Evolutionary conservation across 768 basidiomycete species (phyloP).

Genomic region (Agrocybe praecox): DNA sequence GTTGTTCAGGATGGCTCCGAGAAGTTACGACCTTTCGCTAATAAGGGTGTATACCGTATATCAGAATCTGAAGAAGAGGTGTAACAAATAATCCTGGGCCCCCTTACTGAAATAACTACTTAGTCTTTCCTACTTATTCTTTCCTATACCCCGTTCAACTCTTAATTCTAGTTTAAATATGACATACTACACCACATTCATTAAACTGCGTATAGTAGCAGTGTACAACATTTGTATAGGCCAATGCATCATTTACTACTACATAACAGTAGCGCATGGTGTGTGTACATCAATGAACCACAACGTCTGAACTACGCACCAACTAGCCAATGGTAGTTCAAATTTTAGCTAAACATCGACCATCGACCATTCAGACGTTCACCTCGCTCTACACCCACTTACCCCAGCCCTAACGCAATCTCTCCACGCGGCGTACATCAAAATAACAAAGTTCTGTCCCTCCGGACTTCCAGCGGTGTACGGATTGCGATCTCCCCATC

Average conservation of each 20-base stretch:
- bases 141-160: conserved; percentile 1
- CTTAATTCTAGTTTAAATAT: background rate
- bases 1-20: conserved; percentile 4
- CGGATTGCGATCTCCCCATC: conserved; percentile 30
- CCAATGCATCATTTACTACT: background rate
- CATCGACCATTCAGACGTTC: background rate
- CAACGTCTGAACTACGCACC: too few relatives aligned
- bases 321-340: background rate
- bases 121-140: background rate
- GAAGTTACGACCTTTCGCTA: conserved; percentile 1
- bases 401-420: conserved; percentile 31
- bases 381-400: conserved; percentile 13
- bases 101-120: too few relatives aligned
- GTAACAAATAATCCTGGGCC: background rate
- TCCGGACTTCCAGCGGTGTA: conserved; percentile 40
- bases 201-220: too few relatives aligned
- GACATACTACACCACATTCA: background rate
- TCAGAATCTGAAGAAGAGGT: conserved; percentile 10
- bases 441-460: conserved; percentile 37
- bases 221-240: background rate
- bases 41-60: conserved; percentile 8
- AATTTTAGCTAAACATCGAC: background rate
- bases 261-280: too few relatives aligned
- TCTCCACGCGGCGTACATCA: conserved; percentile 42
- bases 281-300: too few relatives aligned